Conservation (phyloP, 345 rosid genomes). For the Punica granatum region DNA sequence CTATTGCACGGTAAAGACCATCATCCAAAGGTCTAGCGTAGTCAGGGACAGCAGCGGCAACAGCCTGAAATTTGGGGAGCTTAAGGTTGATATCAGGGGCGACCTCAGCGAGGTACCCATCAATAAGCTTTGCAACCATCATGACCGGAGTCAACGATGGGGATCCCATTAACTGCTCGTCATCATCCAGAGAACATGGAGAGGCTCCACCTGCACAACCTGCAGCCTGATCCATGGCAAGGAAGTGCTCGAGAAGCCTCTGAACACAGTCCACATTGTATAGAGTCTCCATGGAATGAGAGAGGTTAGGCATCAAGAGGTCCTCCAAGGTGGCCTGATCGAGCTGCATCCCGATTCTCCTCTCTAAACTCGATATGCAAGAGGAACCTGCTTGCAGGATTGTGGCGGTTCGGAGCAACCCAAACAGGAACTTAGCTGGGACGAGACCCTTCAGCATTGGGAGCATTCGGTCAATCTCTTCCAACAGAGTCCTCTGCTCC, state of each 20-base stretch:
- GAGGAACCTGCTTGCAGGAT: conserved; percentile 59
- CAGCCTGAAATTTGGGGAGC: conserved; percentile 85
- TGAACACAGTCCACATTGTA: conserved; percentile 89
- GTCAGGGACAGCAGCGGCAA: conserved; percentile 86
- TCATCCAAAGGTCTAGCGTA: conserved; percentile 87
- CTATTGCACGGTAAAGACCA: conserved; percentile 90
- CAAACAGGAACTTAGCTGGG: conserved; percentile 68
- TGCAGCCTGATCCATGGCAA: conserved; percentile 61
- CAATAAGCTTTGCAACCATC: conserved; percentile 83
- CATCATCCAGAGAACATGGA: conserved; percentile 70
- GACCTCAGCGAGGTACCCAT: conserved; percentile 93
- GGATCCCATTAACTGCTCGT: conserved; percentile 60
- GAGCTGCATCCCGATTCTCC: conserved; percentile 85
- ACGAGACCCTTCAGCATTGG: conserved; percentile 77
- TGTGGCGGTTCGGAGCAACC: conserved; percentile 74
- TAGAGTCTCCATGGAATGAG: conserved; percentile 79
- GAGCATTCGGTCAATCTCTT: conserved; percentile 60
- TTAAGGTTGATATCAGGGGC: conserved; percentile 91
- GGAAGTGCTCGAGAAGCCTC: conserved; percentile 78
- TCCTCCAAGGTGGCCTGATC: conserved; percentile 93
- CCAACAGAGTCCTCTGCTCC: conserved; percentile 70
- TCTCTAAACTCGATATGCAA: conserved; percentile 64
- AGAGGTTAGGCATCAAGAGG: conserved; percentile 87
- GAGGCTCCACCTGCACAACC: conserved; percentile 47
- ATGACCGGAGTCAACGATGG: conserved; percentile 79